Evolutionary conservation across 2,329 filamentous ascomycete genomes (phyloP).

Genomic region (Arachnomyces sp.): DNA sequence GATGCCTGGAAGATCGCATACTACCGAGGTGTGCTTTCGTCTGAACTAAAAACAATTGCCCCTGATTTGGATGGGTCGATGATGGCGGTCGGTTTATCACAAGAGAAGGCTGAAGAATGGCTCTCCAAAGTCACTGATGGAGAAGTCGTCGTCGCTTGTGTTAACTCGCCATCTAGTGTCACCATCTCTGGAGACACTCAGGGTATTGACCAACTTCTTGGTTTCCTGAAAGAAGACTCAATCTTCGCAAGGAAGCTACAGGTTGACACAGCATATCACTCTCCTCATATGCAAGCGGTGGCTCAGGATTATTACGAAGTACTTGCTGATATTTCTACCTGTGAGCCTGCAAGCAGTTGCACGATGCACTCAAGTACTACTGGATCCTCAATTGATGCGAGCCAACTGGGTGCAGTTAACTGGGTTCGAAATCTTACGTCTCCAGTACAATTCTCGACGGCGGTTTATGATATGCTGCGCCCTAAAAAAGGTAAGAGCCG

Average conservation of each 20-base stretch:
- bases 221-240: constrained; percentile 14
- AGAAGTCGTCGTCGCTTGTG: constrained; percentile 20
- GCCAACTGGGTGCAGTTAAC: constrained; percentile 9
- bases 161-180: constrained; percentile 22
- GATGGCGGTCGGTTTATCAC: constrained; percentile 42
- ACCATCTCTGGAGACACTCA: constrained; percentile 21
- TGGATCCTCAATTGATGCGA: constrained; percentile 3
- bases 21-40: constrained; percentile 18
- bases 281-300: constrained; percentile 19
- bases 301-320: constrained; percentile 18
- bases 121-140: constrained; percentile 11
- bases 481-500: not conserved
- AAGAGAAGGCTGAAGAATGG: constrained; percentile 16
- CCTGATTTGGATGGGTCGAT: constrained; percentile 44
- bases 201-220: constrained; percentile 19
- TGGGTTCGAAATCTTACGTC: constrained; percentile 12
- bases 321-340: constrained; percentile 14
- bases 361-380: constrained; percentile 4
- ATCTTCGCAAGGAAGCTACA: constrained; percentile 23
- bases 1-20: constrained; percentile 10
- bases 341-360: too few species aligned
- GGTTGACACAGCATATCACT: constrained; percentile 26
- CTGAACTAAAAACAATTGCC: too few species aligned
- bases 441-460: constrained; percentile 10
- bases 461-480: constrained; percentile 4